Evolutionary conservation across 305 asterid species (phyloP).

Genomic region (Vinca major): DNA sequence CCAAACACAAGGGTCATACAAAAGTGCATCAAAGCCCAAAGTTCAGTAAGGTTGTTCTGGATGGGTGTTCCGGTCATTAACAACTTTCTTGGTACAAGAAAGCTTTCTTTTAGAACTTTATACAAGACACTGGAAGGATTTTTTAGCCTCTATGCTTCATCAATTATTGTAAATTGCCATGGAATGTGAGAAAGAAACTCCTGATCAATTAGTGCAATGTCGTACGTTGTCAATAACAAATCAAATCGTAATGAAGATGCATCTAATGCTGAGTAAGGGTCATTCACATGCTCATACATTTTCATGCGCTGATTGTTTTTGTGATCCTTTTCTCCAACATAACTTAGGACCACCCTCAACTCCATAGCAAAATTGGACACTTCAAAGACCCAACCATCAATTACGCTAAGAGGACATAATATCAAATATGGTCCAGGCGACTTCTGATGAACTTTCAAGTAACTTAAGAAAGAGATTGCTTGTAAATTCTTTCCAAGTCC

Average conservation of each 20-base stretch:
- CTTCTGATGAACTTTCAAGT: constrained; percentile 55
- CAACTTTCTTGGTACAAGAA: constrained; percentile 77
- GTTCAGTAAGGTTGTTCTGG: constrained; percentile 86
- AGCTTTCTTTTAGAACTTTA: constrained; percentile 51
- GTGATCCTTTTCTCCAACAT: constrained; percentile 83
- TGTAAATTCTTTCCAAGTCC: constrained; percentile 96
- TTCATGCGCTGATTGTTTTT: constrained; percentile 52
- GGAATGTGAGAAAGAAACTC: constrained; percentile 80
- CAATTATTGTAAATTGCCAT: constrained; percentile 81
- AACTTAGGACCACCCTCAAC: constrained; percentile 50
- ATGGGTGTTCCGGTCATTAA: constrained; percentile 97
- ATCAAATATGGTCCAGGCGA: constrained; percentile 78
- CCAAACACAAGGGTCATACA: constrained; percentile 81
- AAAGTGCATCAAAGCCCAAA: constrained; percentile 90
- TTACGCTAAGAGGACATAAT: constrained; percentile 87
- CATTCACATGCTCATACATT: constrained; percentile 43
- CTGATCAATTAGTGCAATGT: constrained; percentile 74
- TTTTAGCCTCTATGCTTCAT: constrained; percentile 93
- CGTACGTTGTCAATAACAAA: constrained; percentile 80
- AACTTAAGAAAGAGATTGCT: constrained; percentile 74
- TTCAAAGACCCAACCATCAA: constrained; percentile 84
- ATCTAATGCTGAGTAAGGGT: constrained; percentile 24
- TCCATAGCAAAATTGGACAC: constrained; percentile 63
- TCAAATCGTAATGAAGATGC: constrained; percentile 59
- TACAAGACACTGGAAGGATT: constrained; percentile 81